Percentiles rank a stretch among this genome's conserved stretches.
Conservation (phyloP, 2,329 filamentous ascomycete genomes). For the Botrytis paeoniae region DNA sequence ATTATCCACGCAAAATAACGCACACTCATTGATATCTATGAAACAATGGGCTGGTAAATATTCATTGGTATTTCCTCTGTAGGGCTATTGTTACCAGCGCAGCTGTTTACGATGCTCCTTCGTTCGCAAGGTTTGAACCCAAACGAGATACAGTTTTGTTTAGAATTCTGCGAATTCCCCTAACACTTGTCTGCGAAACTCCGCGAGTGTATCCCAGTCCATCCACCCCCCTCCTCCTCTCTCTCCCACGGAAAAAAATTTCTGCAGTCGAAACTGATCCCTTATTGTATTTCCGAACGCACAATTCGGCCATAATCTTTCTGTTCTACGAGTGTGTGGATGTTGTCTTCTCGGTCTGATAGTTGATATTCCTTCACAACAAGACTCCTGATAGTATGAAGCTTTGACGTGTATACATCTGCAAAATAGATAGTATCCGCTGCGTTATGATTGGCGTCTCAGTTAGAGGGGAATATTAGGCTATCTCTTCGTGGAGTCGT, state of each 20-base stretch:
- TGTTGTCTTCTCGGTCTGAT: neutral
- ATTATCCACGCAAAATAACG: neutral
- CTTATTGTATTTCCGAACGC: neutral
- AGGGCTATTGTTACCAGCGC: neutral
- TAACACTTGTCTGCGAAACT: neutral
- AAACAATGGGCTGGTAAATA: neutral
- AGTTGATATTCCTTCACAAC: too few relatives aligned
- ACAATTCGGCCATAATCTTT: neutral
- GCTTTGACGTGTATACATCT: rapidly evolving
- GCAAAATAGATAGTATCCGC: neutral
- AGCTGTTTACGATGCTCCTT: too few relatives aligned
- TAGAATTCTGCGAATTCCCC: neutral
- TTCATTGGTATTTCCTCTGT: neutral
- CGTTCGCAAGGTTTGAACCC: neutral
- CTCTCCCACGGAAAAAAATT: neutral
- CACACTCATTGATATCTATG: neutral
- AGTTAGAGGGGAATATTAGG: neutral
- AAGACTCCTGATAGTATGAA: neutral
- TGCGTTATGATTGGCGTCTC: neutral
- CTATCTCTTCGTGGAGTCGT: neutral
- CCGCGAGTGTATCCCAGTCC: neutral
- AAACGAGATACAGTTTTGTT: too few relatives aligned
- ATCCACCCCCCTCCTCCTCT: too few relatives aligned
- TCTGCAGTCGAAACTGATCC: neutral
- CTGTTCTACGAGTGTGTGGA: neutral